Percentiles rank a stretch among this genome's conserved stretches.
phyloP scores from a whole-genome alignment of 2,329 filamentous ascomycete genomes.

The Fusarium fracticaudum region DNA sequence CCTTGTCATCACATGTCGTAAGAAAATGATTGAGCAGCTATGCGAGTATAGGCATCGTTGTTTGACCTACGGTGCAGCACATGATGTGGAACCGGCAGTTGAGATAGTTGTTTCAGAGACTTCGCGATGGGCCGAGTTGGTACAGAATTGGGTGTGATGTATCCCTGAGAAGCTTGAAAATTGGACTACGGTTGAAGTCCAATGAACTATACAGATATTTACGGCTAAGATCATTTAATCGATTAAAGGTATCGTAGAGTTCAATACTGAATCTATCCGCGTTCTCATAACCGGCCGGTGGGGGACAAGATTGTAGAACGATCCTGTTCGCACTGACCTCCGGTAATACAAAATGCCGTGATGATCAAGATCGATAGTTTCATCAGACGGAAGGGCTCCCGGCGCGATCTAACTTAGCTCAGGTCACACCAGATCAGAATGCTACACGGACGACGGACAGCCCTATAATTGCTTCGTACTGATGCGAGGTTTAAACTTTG shows the following conservation, averaged over 20 bases:
- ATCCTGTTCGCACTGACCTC: not conserved
- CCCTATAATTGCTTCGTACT: not conserved
- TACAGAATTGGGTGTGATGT: not conserved
- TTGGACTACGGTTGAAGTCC: not conserved
- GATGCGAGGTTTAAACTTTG: not conserved
- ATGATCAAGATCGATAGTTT: not conserved
- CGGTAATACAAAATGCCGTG: not conserved
- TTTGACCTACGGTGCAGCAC: not conserved
- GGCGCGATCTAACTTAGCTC: not conserved
- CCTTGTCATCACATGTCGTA: not conserved
- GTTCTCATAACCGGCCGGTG: not conserved
- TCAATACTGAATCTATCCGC: not conserved
- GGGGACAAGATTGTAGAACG: not conserved
- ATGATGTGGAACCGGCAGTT: too few species aligned
- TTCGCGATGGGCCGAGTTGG: not conserved
- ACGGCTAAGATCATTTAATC: not conserved
- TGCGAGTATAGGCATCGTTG: too few species aligned
- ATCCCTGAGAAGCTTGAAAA: not conserved
- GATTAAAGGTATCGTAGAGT: too few species aligned
- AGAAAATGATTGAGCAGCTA: not conserved
- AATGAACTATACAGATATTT: fast-evolving
- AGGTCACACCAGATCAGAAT: not conserved
- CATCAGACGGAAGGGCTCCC: not conserved
- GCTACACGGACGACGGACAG: not conserved
- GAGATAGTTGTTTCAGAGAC: too few species aligned